Evolutionary conservation across 1,284 basidiomycete genomes (phyloP).

Genomic region (Austropuccinia psidii): DNA sequence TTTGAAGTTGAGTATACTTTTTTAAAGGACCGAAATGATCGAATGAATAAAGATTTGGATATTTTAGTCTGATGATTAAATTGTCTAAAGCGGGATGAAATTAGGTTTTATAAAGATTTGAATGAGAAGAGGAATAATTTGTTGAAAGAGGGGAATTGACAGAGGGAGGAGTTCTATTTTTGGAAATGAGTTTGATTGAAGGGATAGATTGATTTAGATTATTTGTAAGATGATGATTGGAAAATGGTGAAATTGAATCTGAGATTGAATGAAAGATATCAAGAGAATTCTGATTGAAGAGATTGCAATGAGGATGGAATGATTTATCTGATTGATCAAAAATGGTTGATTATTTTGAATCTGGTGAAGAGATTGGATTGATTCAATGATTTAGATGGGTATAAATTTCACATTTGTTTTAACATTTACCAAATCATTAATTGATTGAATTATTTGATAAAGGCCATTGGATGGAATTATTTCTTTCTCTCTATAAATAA

Average conservation of each 20-base stretch:
- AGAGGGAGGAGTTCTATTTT: neutral
- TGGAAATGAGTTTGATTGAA: neutral
- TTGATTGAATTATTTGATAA: no score
- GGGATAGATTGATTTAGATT: no score
- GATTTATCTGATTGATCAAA: conserved; percentile 3
- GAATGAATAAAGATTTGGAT: conserved; percentile 59
- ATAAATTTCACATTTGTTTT: no score
- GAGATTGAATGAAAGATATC: no score
- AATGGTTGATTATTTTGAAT: no score
- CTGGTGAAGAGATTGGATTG: no score
- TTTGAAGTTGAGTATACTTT: conserved; percentile 81
- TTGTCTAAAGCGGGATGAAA: conserved; percentile 17
- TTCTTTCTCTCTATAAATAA: no score
- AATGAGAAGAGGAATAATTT: neutral
- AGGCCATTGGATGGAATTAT: no score
- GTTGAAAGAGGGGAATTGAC: neutral
- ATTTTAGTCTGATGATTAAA: conserved; percentile 2
- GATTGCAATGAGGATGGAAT: neutral
- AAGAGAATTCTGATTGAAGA: no score
- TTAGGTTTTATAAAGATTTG: neutral
- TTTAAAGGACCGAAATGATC: conserved; percentile 71
- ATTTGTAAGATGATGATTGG: neutral
- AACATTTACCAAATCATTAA: no score
- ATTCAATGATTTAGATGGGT: no score
- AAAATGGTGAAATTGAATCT: no score